phyloP scores from a whole-genome alignment of 805 yeast species.

The Wickerhamiella domercqiae region DNA sequence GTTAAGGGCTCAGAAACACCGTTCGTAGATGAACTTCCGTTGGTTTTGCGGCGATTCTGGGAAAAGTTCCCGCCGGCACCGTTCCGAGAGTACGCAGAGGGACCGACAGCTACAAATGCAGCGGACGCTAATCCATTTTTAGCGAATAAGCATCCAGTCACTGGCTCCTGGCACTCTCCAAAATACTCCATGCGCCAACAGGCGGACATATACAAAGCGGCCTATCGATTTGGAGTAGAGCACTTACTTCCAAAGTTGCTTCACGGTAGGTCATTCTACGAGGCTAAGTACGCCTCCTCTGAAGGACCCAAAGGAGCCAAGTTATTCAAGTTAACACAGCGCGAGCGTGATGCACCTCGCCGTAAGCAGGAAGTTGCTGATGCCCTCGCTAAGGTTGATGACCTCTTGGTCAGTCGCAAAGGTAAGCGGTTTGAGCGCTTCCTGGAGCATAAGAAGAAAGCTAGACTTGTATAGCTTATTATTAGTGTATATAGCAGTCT shows the following conservation, averaged over 20 bases:
- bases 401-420: constrained; percentile 48
- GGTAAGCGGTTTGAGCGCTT: constrained; percentile 28
- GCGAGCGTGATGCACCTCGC: constrained; percentile 46
- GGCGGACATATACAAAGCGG: constrained; percentile 69
- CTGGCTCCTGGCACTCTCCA: constrained; percentile 64
- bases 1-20: constrained; percentile 15
- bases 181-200: constrained; percentile 67
- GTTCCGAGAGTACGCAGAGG: constrained; percentile 46
- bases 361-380: constrained; percentile 46
- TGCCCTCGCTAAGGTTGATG: constrained; percentile 55
- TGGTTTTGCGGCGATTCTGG: constrained; percentile 56
- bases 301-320: constrained; percentile 59
- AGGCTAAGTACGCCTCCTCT: constrained; percentile 45
- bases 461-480: constrained; percentile 7
- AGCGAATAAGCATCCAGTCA: constrained; percentile 70
- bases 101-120: constrained; percentile 51
- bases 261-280: constrained; percentile 51
- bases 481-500: background rate
- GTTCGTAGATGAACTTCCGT: constrained; percentile 48
- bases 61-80: constrained; percentile 74
- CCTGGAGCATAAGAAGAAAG: constrained; percentile 9
- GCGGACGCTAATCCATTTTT: constrained; percentile 72
- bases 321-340: constrained; percentile 63
- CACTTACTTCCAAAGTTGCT: constrained; percentile 58
- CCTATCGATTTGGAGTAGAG: constrained; percentile 63